Base-by-base conservation (phyloP, 176 grass and related monocot genomes). In the Otatea glauca region DNA sequence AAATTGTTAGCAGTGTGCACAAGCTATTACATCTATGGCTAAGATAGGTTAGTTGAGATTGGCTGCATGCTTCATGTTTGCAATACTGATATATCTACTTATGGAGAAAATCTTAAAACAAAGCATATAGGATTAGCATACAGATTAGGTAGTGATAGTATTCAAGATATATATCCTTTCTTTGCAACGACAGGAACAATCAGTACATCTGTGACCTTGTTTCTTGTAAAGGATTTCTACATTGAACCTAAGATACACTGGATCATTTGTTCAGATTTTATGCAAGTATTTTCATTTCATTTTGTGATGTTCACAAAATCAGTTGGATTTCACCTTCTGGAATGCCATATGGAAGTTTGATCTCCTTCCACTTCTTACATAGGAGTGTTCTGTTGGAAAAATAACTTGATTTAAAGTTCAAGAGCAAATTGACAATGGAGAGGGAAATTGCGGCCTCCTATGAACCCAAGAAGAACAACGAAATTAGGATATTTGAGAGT, bases 401-500 rank as follows among this genome's bases (percentile, higher is more conserved):
- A 49, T 87, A 84, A 66, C 20, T 77, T 64, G 83, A 63, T 70
- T 77, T 71, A 16, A 18, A 55, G 32, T 68, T 76, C 16, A 68
- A 68, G 76, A 59, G 72, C 47, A 69, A 70, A 68, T 55, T 60
- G n/a, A 32, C 24, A 43, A 85, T 78, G 76, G 67, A 88, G 77
- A 44, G 54, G 65, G 75, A 86, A 83, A 92, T 88, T 72, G 65
- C 77, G 39, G 34, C 78, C 66, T 81, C 55, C 54, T 69, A 48
- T 76, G 93, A 92, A 74, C 66, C 74, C 45, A 90, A 83, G 78
- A 80, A 86, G 72, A 89, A 77, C n/a, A 87, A 58, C 0, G 90
- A 95, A 80, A 68, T 92, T 24, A 92, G 88, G 87, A 69, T 95
- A 70, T 90, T 92, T 81, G 90, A 92, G 81, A 88, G 75, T 82